Conservation (phyloP, 768 basidiomycete species). For the Leccinum sublutescens region DNA sequence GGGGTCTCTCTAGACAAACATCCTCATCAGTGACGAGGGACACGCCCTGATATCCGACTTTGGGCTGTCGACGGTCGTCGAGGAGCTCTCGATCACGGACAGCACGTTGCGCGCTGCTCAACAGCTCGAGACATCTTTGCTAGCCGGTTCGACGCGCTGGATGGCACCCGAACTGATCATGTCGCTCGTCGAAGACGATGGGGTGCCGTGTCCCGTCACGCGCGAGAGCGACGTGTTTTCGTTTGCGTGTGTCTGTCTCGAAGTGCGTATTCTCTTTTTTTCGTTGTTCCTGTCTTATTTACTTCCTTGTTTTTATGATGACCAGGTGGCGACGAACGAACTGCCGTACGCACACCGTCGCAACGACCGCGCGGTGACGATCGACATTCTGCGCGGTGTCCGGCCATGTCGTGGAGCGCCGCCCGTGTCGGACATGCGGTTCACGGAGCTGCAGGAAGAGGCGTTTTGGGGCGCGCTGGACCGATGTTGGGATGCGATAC, state of each 20-base stretch:
- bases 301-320: not conserved
- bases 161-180: constrained; percentile 56
- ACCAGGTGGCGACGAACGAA: constrained; percentile 49
- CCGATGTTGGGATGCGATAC: constrained; percentile 44
- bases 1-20: constrained; percentile 46
- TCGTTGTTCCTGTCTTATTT: not conserved
- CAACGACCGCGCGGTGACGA: constrained; percentile 55
- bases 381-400: constrained; percentile 53
- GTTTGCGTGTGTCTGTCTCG: constrained; percentile 57
- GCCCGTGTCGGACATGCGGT: constrained; percentile 15
- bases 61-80: constrained; percentile 56
- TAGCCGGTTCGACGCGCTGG: constrained; percentile 38
- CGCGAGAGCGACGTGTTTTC: constrained; percentile 59
- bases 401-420: constrained; percentile 41
- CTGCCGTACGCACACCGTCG: constrained; percentile 52
- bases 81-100: constrained; percentile 44
- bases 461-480: constrained; percentile 46
- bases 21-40: constrained; percentile 52
- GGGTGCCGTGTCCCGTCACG: constrained; percentile 42
- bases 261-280: constrained; percentile 36
- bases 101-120: constrained; percentile 21
- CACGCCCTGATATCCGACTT: constrained; percentile 40
- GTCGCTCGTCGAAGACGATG: constrained; percentile 48
- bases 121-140: constrained; percentile 31
- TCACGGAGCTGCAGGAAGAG: constrained; percentile 24